These are phyloP conservation scores for Penicillium sp. DNA, from an alignment of 2,329 filamentous ascomycete genomes.

Conservation along the genomic window DNA sequence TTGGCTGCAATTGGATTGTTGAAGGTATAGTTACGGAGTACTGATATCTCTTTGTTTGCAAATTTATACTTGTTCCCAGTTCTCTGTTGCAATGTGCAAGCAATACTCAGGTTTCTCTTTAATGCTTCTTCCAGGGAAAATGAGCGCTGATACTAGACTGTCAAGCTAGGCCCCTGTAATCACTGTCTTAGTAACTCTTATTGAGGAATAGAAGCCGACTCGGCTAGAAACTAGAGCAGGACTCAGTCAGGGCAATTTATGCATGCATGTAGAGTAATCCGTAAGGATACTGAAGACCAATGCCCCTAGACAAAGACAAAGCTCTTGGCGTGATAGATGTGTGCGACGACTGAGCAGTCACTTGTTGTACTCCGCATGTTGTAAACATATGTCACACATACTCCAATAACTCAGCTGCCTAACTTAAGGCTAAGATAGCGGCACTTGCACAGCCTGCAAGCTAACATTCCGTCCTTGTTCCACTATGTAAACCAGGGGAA, in stretches of 20 bases:
- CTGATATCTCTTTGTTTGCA: neutral
- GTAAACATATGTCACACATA: neutral
- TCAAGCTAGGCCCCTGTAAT: neutral
- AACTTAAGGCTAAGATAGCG: neutral
- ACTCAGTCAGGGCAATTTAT: neutral
- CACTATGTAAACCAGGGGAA: neutral
- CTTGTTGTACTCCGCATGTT: neutral
- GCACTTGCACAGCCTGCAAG: neutral
- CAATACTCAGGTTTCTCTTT: neutral
- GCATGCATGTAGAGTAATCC: too few species aligned
- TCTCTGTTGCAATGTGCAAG: neutral
- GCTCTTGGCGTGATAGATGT: neutral
- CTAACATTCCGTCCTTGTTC: neutral
- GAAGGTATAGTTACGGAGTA: neutral
- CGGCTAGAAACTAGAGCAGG: neutral
- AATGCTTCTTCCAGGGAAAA: neutral
- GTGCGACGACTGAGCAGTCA: neutral
- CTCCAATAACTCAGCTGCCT: neutral
- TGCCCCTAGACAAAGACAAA: neutral
- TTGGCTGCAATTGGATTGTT: neutral
- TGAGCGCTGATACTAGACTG: neutral
- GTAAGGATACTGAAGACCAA: neutral
- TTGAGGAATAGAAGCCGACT: neutral
- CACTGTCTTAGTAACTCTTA: neutral
- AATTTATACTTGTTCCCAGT: neutral